Evolutionary conservation across 2,329 filamentous ascomycete species (phyloP), one percentile per base, ranked within the genome.

Genomic region (Ceratocystiopsis sp.): DNA sequence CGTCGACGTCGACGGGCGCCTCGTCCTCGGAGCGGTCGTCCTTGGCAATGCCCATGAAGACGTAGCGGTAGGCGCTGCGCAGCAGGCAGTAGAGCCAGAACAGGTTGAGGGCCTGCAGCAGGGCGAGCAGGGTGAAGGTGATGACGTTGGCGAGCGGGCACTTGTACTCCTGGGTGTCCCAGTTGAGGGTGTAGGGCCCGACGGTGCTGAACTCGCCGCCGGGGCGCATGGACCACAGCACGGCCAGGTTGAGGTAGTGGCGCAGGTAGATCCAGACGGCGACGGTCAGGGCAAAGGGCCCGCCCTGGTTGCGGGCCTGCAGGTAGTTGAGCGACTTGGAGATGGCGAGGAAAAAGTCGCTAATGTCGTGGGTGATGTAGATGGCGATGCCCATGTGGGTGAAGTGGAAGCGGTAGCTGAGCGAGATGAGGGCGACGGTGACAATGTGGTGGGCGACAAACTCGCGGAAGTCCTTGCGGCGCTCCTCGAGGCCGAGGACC

Each of bases 351-450:
- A 95, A 95, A 64, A 95, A 94, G 60, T 95, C 87, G 47, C 80
- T 86, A 48, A 95, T 83, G 57, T 96, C 87, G 61, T 93, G 85
- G 11, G 87, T 94, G 48, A 91, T 84, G 61, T 94, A 96, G 33
- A 96, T 85, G 17, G 85, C 84, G 44, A 95, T 64, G 21, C 87
- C 87, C 59, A 96, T 93, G 62, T 94, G 89, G 17, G 86, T 93
- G 61, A 95, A 96, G 63, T 96, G 87, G 68, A 94, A 96, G 48
- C 85, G 78, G 64, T 95, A 96, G 65, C 83, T 91, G 55, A 89
- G 65, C 45, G 64, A 80, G 52, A 96, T 94, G 53, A 96, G 71
- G 17, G 78, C 66, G 46, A 96, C 65, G 17, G 84, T 93, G 58
- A 95, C 83, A 52, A 95, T 79, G 60, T 96, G 87, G 60, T 96